Percentiles rank a stretch among this genome's conserved stretches.
Conservation (phyloP, 2,329 filamentous ascomycete genomes). For the Colletotrichum sublineola region DNA sequence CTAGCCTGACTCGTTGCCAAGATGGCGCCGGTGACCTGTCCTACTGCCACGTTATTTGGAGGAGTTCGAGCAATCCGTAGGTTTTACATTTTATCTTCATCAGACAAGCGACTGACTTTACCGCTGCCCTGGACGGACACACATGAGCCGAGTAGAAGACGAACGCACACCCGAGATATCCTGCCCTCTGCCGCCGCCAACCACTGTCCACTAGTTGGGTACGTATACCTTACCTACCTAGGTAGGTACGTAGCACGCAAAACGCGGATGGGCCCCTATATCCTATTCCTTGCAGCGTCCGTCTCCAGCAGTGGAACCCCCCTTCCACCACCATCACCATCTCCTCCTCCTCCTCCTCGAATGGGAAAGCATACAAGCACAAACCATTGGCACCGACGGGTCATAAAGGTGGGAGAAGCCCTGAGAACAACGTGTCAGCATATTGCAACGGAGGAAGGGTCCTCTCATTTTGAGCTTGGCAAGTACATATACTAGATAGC, state of each 20-base stretch:
- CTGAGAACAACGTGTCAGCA: neutral
- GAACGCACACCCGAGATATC: neutral
- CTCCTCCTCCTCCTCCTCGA: too few relatives aligned
- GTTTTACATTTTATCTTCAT: neutral
- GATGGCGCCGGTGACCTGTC: neutral
- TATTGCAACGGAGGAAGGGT: neutral
- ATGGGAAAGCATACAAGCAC: too few relatives aligned
- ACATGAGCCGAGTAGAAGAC: too few relatives aligned
- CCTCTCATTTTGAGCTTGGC: neutral
- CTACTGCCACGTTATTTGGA: neutral
- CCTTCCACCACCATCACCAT: too few relatives aligned
- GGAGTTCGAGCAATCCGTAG: slow-evolving; percentile 7
- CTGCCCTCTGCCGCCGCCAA: too few relatives aligned
- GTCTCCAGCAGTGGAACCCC: neutral
- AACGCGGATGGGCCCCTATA: slow-evolving; percentile 3
- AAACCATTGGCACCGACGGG: slow-evolving; percentile 1
- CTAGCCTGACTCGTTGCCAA: slow-evolving; percentile 4
- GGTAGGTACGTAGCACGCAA: slow-evolving; percentile 13
- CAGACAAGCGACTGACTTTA: slow-evolving; percentile 6
- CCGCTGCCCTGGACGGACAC: slow-evolving; percentile 16
- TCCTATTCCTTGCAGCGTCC: neutral
- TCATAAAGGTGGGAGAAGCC: neutral
- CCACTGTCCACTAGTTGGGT: too few relatives aligned
- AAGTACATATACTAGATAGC: neutral
- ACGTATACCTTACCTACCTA: neutral